A percentile compares a stretch with the other conserved stretches of the same genome.
Conservation (phyloP, 1,284 basidiomycete species). For the Omphalotus olearius region DNA sequence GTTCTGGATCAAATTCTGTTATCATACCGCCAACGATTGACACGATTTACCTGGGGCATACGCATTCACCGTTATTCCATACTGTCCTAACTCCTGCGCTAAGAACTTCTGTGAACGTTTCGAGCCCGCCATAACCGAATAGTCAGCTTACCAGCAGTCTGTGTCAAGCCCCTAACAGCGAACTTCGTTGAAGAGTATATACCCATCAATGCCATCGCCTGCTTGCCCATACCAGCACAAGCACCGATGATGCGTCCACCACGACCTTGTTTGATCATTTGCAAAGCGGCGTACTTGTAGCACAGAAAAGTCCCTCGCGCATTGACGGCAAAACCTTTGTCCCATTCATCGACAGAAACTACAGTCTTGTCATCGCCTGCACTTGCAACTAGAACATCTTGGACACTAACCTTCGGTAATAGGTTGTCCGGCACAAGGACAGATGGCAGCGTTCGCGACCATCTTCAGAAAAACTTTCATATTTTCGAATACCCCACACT, state of each 20-base stretch:
- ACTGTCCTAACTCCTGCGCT: slow-evolving; percentile 24
- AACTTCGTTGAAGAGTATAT: slow-evolving; percentile 23
- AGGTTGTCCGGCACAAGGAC: background rate
- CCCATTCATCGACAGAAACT: slow-evolving; percentile 1
- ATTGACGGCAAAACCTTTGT: slow-evolving; percentile 1
- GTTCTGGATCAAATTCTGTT: background rate
- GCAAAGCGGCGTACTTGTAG: slow-evolving; percentile 6
- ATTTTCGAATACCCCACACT: background rate
- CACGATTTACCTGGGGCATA: slow-evolving; percentile 23
- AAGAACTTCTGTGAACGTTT: background rate
- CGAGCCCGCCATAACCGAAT: background rate
- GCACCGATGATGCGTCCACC: slow-evolving; percentile 21
- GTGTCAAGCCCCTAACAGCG: slow-evolving; percentile 7
- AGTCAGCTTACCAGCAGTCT: slow-evolving; percentile 3
- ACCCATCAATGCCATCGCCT: slow-evolving; percentile 8
- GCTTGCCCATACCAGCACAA: slow-evolving; percentile 9
- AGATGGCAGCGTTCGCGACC: slow-evolving; percentile 22
- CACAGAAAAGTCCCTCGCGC: background rate
- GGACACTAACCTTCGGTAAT: slow-evolving; percentile 9
- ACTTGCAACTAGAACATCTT: slow-evolving; percentile 14
- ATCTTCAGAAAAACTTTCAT: slow-evolving; percentile 15
- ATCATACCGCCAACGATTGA: background rate
- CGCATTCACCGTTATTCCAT: slow-evolving; percentile 28
- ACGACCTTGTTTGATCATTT: slow-evolving; percentile 13
- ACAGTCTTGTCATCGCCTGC: background rate